phyloP scores from a whole-genome alignment of 73 alveolate genomes.

The Stentor roeselii region DNA sequence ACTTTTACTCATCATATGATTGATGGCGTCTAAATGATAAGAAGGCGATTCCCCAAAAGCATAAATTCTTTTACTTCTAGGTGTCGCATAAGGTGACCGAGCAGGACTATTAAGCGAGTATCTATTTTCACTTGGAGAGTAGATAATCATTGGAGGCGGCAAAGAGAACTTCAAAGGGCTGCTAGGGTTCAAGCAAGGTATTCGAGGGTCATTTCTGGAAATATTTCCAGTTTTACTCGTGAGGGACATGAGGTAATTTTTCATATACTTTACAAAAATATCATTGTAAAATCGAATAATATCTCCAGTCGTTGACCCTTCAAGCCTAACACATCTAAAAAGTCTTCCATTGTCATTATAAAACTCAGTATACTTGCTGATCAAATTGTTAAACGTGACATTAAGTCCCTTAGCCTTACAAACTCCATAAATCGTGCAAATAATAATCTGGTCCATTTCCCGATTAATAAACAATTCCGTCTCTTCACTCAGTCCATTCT shows the following conservation, averaged over 20 bases:
- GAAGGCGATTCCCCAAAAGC: constrained; percentile 28
- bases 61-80: constrained; percentile 18
- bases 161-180: constrained; percentile 48
- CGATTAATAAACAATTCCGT: constrained; percentile 47
- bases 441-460: constrained; percentile 55
- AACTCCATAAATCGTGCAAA: constrained; percentile 66
- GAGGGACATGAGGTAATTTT: constrained; percentile 37
- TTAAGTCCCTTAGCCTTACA: constrained; percentile 40
- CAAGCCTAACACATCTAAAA: constrained; percentile 30
- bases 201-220: constrained; percentile 29
- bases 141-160: constrained; percentile 42
- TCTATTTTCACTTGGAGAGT: neutral
- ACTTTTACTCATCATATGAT: constrained; percentile 15
- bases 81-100: constrained; percentile 16
- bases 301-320: constrained; percentile 32
- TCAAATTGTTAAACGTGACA: constrained; percentile 6
- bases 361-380: neutral
- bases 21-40: neutral
- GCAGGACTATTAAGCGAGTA: neutral
- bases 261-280: constrained; percentile 49
- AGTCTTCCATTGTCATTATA: constrained; percentile 19
- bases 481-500: constrained; percentile 40
- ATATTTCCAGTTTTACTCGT: neutral
- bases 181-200: constrained; percentile 45
- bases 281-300: constrained; percentile 58